Evolutionary conservation across 1,139 yeast genomes (phyloP).

Genomic region (Geotrichum klebahnii): DNA sequence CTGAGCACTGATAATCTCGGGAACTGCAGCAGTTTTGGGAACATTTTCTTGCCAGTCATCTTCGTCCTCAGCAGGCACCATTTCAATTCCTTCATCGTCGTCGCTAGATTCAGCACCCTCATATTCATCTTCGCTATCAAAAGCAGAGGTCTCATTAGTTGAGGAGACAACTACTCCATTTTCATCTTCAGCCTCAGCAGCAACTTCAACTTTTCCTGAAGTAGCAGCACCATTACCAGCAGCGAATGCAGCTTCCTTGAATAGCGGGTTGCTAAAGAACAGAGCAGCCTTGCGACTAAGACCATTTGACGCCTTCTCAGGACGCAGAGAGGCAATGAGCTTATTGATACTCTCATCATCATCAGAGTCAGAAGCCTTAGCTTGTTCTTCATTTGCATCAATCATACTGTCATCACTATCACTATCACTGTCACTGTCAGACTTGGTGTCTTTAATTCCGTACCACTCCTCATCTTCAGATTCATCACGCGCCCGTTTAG

Average conservation of each 20-base stretch:
- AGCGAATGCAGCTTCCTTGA: slow-evolving; percentile 51
- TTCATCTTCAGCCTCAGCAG: slow-evolving; percentile 29
- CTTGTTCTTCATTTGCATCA: slow-evolving; percentile 23
- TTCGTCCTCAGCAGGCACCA: slow-evolving; percentile 34
- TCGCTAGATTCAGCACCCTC: slow-evolving; percentile 38
- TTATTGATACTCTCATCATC: slow-evolving; percentile 71
- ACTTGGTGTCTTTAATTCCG: slow-evolving; percentile 54
- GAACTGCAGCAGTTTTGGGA: slow-evolving; percentile 42
- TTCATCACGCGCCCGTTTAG: slow-evolving; percentile 75
- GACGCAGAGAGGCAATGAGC: slow-evolving; percentile 55
- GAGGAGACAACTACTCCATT: slow-evolving; percentile 22
- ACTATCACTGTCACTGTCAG: slow-evolving; percentile 30
- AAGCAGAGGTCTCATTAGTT: slow-evolving; percentile 13
- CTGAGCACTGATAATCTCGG: slow-evolving; percentile 86
- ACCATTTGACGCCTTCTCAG: slow-evolving; percentile 47
- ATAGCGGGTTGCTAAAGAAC: slow-evolving; percentile 76
- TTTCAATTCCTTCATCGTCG: slow-evolving; percentile 36
- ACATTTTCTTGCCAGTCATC: slow-evolving; percentile 37
- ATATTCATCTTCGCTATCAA: slow-evolving; percentile 33
- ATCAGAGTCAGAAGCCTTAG: slow-evolving; percentile 49
- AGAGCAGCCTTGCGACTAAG: slow-evolving; percentile 69
- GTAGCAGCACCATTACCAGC: slow-evolving; percentile 43
- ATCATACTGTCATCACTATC: slow-evolving; percentile 32
- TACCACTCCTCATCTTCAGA: slow-evolving; percentile 72
- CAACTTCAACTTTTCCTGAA: slow-evolving; percentile 17